These are phyloP conservation scores for Boletus coccyginus DNA, from an alignment of 768 basidiomycete genomes.

Conservation along the genomic window DNA sequence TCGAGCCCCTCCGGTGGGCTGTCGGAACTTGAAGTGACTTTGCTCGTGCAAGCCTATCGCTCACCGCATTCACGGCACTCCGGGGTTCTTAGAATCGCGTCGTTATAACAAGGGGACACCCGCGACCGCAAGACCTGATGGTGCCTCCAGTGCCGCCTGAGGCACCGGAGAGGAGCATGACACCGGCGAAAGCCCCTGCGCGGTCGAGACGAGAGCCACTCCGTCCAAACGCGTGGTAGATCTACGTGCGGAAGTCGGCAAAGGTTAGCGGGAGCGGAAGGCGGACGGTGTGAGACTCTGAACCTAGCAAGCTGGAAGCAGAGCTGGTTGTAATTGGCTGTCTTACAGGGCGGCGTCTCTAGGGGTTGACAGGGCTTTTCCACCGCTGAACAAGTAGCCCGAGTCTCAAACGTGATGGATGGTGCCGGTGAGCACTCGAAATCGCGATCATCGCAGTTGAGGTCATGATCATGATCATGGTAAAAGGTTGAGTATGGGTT, in stretches of 20 bases:
- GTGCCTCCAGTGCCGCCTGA: slow-evolving; percentile 6
- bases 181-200: slow-evolving; percentile 20
- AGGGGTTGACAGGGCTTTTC: not conserved
- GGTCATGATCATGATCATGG: no score
- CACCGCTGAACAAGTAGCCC: not conserved
- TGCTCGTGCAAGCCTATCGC: no score
- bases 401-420: slow-evolving; percentile 3
- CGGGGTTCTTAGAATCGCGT: no score
- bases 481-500: not conserved
- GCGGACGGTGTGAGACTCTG: slow-evolving; percentile 22
- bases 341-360: slow-evolving; percentile 17
- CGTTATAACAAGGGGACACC: not conserved
- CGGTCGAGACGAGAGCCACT: slow-evolving; percentile 22
- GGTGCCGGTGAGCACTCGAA: not conserved
- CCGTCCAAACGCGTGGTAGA: slow-evolving; percentile 35
- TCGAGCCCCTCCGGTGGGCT: no score
- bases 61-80: no score
- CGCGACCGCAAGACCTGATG: slow-evolving; percentile 26
- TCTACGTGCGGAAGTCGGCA: slow-evolving; percentile 27
- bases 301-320: slow-evolving; percentile 31
- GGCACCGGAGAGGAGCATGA: slow-evolving; percentile 16
- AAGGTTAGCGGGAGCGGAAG: slow-evolving; percentile 30
- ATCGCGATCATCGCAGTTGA: not conserved
- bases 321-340: slow-evolving; percentile 23
- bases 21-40: no score